Base-by-base conservation (phyloP, 139 green algal species). In the Raphidocelis subcapitata region DNA sequence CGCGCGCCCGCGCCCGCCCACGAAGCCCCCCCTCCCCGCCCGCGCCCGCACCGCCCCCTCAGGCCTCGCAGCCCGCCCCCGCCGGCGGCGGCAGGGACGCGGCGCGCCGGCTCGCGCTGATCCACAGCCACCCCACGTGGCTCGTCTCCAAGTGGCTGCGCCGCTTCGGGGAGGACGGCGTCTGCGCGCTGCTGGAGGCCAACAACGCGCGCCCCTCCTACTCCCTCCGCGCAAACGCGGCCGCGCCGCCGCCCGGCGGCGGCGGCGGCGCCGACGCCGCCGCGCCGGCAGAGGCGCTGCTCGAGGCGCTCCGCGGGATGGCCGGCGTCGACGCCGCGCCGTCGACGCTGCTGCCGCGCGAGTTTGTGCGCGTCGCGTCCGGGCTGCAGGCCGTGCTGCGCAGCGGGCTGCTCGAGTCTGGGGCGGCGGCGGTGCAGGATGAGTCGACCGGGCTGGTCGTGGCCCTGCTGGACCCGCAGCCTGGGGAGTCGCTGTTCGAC, bases 391-490 rank as follows among this genome's bases (percentile, higher is more conserved):
- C 44, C 23, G 28, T 91, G 69, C 76, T 93, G 70, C 49, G 32
- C 31, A 36, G 66, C 65, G 85, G 85, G 29, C 72, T 79, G 31
- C 46, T 92, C 69, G 33, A 46, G 0, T 12, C 51, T 3, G 88
- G 84, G 1, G 15, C 64, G 12, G 63, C 61, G 20, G 28, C 31
- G n/a, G 82, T 96, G 35, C 88, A 98, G 80, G 92, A 97, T 61
- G 90, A 97, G 63, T 82, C 85, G 0, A 93, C 93, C 0, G 93
- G 86, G 5, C 74, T 97, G 65, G 94, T 97, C 62, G 88, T 98
- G 18, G 56, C 69, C 3, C 56, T 93, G 70, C 73, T 98, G 68
- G 82, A 89, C 56, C 92, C 94, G 2, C 81, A 83, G 73, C 87
- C 89, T 0, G 92, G 90, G 0, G 93, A 98, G 23, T 23, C 20